Evolutionary conservation across 2,329 filamentous ascomycete genomes (phyloP), one percentile per base, ranked within the genome.

Genomic region (Fusarium sp.): DNA sequence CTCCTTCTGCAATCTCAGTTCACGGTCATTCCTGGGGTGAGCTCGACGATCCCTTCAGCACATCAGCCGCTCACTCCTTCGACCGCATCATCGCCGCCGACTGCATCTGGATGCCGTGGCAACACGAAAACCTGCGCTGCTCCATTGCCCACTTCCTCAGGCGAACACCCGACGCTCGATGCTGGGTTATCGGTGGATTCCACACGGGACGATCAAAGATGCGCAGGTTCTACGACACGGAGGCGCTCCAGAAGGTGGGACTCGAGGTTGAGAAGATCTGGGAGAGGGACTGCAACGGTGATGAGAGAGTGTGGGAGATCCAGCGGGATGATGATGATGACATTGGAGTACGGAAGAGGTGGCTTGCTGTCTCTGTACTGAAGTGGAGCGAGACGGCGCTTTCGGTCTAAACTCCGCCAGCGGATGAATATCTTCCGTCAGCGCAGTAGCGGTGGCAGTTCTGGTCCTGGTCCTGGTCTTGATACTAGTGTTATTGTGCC

Each of bases 71-170:
- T 38, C 78, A 78, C 61, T 75, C 75, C 3, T 92, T 89, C 74
- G 88, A 88, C 44, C 85, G 89, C 59, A 82, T 93, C 39, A 79
- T 93, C n/a, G 89, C 88, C 0, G 89, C 90, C 66, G 91, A 93
- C 78, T 93, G 91, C 74, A 84, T 92, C 58, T 93, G 91, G 91
- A 92, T 93, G 89, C 86, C 88, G 3, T 86, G 85, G 81, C 86
- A 93, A 81, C 92, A 93, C 77, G 83, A 79, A n/a, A 91, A 89
- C 76, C 83, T 93, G 26, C 84, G 85, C 46, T 78, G 75, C 41
- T 92, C 89, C 24, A 87, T 93, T 74, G 78, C 83, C 8, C 87
- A 88, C 78, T 92, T 93, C 74, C 81, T 93, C 20, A 79, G 77
- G 13, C 77, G 74, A 5, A 71, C 79, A 3, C 35, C 72, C 10